phyloP scores from a whole-genome alignment of 768 basidiomycete species.

The Xerocomellus amylosporus region DNA sequence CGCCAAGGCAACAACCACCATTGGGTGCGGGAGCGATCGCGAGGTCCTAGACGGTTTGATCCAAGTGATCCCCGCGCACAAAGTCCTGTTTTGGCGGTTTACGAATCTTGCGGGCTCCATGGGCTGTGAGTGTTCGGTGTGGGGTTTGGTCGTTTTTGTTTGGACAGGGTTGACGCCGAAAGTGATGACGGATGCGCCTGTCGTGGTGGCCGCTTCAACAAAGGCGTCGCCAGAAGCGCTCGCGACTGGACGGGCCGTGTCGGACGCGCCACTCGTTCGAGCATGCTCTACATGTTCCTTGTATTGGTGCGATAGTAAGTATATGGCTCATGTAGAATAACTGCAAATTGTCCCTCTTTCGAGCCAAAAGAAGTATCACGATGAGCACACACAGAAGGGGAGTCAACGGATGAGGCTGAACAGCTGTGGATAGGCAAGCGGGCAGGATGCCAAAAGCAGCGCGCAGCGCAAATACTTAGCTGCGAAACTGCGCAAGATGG shows the following conservation, averaged over 20 bases:
- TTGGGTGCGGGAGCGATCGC: conserved; percentile 73
- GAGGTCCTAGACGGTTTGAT: conserved; percentile 72
- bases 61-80: conserved; percentile 58
- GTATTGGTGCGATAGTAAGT: too few species aligned
- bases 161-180: conserved; percentile 57
- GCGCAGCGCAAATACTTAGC: too few species aligned
- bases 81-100: conserved; percentile 83
- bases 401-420: too few species aligned
- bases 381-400: too few species aligned
- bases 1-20: conserved; percentile 70
- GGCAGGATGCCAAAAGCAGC: too few species aligned
- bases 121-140: conserved; percentile 62
- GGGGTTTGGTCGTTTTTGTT: background rate
- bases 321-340: too few species aligned
- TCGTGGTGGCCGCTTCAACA: conserved; percentile 14
- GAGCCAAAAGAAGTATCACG: too few species aligned
- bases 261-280: conserved; percentile 58
- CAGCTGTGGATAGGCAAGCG: too few species aligned
- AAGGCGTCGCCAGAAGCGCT: conserved; percentile 30
- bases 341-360: too few species aligned
- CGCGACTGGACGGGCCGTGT: conserved; percentile 38
- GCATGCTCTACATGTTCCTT: too few species aligned
- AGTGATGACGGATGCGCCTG: conserved; percentile 35
- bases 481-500: too few species aligned
- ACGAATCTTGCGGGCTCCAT: conserved; percentile 75